Base-by-base conservation (phyloP, 257 asterid species). In the Jasminum sambac region DNA sequence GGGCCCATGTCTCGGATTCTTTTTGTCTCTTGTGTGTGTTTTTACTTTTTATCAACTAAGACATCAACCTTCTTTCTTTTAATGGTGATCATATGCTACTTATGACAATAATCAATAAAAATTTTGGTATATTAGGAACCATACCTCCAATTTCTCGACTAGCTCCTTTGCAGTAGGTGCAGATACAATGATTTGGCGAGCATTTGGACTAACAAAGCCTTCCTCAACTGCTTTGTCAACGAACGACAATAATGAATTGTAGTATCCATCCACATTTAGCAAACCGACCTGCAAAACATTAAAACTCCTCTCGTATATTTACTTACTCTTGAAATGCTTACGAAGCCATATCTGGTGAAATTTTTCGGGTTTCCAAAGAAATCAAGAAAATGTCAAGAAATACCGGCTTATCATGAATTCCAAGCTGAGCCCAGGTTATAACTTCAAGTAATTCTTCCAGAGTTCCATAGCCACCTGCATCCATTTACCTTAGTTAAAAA, bases 341-440 rank as follows among this genome's bases (percentile, higher is more conserved):
- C 62, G 23, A 21, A 21, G 62, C n/a, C 62, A 19, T 55, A 17
- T 50, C 59, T 50, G 5, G n/a, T 0, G 59, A 24, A 50, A 30
- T 1, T 30, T 50, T 48, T n/a, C 8, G 11, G 5, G 58, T 48
- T 48, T n/a, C 8, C 10, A 48, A 14, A 46, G 57, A 46, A 5
- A 19, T 52, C 9, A 52, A 55, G 16, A 0, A 55, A 30, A 55
- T 10, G 62, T 58, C 62, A 9, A 48, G 25, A 63, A 38, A 13
- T 93, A 93, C 98, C 83, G 98, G 98, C 80, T 93, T 93, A 72
- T 93, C 96, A 74, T 93, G 97, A 76, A 93, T 93, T 60, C 98
- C 98, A n/a, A 93, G 98, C 71, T 93, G 98, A 63, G 98, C 97
- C 98, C 98, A 93, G 3, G 98, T 93, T 82, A 93, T 93, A 39